Evolutionary conservation across 208 protist genomes (phyloP), one percentile per base, ranked within the genome.

Genomic region (Phytomonas sp.): DNA sequence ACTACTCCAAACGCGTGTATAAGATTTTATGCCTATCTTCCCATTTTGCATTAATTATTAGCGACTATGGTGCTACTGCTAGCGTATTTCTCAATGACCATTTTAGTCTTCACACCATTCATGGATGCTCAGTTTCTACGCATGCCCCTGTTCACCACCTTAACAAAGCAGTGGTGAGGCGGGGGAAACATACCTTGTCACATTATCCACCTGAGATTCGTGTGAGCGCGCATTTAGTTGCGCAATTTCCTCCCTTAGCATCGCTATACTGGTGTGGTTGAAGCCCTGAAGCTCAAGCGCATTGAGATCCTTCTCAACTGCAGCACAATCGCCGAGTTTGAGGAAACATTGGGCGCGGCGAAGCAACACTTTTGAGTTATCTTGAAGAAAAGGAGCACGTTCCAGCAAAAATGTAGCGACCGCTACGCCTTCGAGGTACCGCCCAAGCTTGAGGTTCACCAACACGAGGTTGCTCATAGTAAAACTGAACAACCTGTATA

Each of bases 381-480:
- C 46, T 56, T 56, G 46, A 56, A 56, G 66, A 51, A 75, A 60
- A 32, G 29, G 11, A 5, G 75, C 63, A 11, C 64, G 60, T 36
- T 80, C 68, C 29, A 92, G 67, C 31, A 87, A 78, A 30, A 61
- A 72, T 0, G 80, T 86, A 20, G 82, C 83, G 32, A 73, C 81
- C 8, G 65, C 46, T 8, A 82, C 73, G 0, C 75, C 84, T 34
- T 92, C 76, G 5, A 37, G 31, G 64, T 83, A 89, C 6, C 88
- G 79, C 0, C 72, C 70, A 36, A 89, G 75, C 53, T 81, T 81
- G 26, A 85, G 33, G 60, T 85, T 60, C 26, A 71, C 80, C 11
- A 89, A 73, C 1, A 80, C 79, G 20, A 92, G 71, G 62, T 92
- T 92, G 62, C 87, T 89, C 37, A 82, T 70, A 3, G 83, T 64